phyloP scores from a whole-genome alignment of 176 grass and related monocot genomes.

The Musa beccarii region DNA sequence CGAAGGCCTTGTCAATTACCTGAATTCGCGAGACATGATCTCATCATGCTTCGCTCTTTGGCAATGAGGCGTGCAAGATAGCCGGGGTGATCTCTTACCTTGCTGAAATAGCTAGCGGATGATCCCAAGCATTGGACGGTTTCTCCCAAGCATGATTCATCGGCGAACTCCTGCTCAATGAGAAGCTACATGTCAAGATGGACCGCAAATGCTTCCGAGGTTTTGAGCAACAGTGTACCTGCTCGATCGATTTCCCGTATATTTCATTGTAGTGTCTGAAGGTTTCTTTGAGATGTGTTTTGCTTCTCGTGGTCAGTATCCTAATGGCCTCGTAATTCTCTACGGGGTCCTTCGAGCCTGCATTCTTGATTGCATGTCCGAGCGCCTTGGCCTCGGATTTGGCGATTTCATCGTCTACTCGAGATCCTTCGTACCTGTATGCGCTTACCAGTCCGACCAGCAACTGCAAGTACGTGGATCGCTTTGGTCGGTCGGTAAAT shows the following conservation, averaged over 20 bases:
- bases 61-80: not conserved
- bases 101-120: slow-evolving; percentile 67
- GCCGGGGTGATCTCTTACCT: slow-evolving; percentile 14
- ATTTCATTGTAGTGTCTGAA: slow-evolving; percentile 73
- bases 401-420: slow-evolving; percentile 44
- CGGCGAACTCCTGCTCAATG: slow-evolving; percentile 28
- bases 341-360: slow-evolving; percentile 27
- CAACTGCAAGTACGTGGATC: slow-evolving; percentile 18
- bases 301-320: slow-evolving; percentile 82
- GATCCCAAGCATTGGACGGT: slow-evolving; percentile 58
- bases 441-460: slow-evolving; percentile 81
- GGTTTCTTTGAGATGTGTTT: slow-evolving; percentile 44
- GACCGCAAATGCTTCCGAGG: too few relatives aligned
- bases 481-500: too few relatives aligned
- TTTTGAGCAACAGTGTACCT: slow-evolving; percentile 19
- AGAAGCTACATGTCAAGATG: not conserved
- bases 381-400: slow-evolving; percentile 63
- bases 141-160: slow-evolving; percentile 34
- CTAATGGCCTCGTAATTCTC: slow-evolving; percentile 60
- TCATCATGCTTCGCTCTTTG: not conserved
- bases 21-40: slow-evolving; percentile 5
- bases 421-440: slow-evolving; percentile 69
- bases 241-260: slow-evolving; percentile 34
- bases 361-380: slow-evolving; percentile 37
- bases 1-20: slow-evolving; percentile 44